A percentile compares a stretch with the other conserved stretches of the same genome.
These are phyloP conservation scores for Boletus eberwhitei DNA, from an alignment of 768 basidiomycete species.

Conservation along the genomic window DNA sequence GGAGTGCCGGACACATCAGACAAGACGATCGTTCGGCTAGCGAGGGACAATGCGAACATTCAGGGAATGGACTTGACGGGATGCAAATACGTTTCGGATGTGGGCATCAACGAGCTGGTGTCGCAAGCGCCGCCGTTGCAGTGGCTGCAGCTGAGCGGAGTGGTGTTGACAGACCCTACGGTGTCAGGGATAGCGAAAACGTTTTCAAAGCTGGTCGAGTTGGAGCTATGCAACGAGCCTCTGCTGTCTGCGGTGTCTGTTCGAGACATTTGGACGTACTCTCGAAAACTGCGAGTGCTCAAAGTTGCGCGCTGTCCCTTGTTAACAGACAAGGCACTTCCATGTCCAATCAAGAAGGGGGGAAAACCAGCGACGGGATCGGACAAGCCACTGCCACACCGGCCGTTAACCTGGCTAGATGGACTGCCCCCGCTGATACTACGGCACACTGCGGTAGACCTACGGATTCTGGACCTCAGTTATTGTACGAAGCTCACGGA, in stretches of 20 bases:
- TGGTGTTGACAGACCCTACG: conserved; percentile 55
- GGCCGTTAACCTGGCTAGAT: conserved; percentile 60
- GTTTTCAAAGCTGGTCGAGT: conserved; percentile 74
- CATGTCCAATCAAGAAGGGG: conserved; percentile 43
- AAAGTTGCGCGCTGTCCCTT: conserved; percentile 74
- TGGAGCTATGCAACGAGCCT: conserved; percentile 72
- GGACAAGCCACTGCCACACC: conserved; percentile 54
- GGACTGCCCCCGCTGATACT: conserved; percentile 60
- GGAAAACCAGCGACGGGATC: conserved; percentile 21
- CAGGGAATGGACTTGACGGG: conserved; percentile 74
- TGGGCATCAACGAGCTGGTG: conserved; percentile 71
- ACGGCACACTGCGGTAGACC: conserved; percentile 62
- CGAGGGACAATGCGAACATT: conserved; percentile 59
- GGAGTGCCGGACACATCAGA: conserved; percentile 69
- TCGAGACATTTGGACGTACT: conserved; percentile 79
- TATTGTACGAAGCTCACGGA: conserved; percentile 70
- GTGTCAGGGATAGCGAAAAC: conserved; percentile 70
- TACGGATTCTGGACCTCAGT: conserved; percentile 78
- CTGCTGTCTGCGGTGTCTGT: conserved; percentile 66
- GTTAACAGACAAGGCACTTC: conserved; percentile 79
- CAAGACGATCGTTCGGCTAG: conserved; percentile 61
- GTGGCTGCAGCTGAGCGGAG: conserved; percentile 70
- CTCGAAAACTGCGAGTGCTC: conserved; percentile 70
- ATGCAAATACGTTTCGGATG: conserved; percentile 74
- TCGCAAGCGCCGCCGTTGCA: conserved; percentile 64